These are phyloP conservation scores for Tolypocladium nubicola DNA, from an alignment of 2,329 filamentous ascomycete genomes.

Conservation along the genomic window DNA sequence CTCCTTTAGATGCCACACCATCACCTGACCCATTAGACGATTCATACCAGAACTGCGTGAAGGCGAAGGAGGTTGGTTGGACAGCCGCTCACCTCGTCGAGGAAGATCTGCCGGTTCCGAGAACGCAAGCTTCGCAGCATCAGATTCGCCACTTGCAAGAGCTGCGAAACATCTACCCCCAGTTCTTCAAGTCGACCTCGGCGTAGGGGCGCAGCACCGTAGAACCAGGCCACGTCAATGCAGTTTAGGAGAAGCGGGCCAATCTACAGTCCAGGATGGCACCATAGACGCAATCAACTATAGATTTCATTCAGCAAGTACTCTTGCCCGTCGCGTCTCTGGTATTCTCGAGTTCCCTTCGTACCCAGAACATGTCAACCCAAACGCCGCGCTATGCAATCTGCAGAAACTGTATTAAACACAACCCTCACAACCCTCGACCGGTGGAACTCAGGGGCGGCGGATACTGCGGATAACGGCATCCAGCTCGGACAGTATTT, in stretches of 20 bases:
- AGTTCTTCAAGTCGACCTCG: constrained; percentile 61
- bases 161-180: constrained; percentile 64
- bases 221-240: background rate
- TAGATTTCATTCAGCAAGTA: background rate
- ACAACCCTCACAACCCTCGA: constrained; percentile 1
- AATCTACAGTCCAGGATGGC: background rate
- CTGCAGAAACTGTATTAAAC: background rate
- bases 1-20: background rate
- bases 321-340: background rate
- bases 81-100: constrained; percentile 79
- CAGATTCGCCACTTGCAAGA: constrained; percentile 70
- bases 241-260: background rate
- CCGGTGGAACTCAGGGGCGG: constrained; percentile 35
- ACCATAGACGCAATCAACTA: background rate
- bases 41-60: constrained; percentile 70
- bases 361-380: background rate
- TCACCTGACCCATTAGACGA: constrained; percentile 51
- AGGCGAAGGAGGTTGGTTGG: constrained; percentile 75
- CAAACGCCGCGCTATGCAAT: constrained; percentile 18
- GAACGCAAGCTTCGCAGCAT: constrained; percentile 55
- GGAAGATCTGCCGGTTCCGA: constrained; percentile 53
- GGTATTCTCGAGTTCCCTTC: too few relatives aligned
- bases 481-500: constrained; percentile 49
- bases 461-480: constrained; percentile 48
- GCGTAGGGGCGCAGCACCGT: background rate